These are phyloP conservation scores for Stagonosporopsis vannaccii DNA, from an alignment of 2,329 filamentous ascomycete genomes.

Conservation along the genomic window DNA sequence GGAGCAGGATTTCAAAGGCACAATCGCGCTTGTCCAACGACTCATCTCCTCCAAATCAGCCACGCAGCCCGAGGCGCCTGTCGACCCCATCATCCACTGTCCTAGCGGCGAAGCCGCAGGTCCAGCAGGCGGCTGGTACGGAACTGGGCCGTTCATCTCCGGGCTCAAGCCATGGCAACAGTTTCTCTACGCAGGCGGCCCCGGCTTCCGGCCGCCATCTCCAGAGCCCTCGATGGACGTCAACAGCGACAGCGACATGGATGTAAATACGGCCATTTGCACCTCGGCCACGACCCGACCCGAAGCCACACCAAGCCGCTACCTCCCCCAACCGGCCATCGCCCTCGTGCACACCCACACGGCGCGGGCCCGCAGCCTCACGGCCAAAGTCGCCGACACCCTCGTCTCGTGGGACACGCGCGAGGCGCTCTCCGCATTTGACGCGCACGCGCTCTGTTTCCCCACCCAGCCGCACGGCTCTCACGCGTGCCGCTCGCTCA, in stretches of 20 bases:
- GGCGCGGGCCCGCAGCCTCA: slow-evolving; percentile 16
- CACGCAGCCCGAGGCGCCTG: background rate
- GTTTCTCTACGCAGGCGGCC: slow-evolving; percentile 29
- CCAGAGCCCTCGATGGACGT: background rate
- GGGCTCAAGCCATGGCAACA: slow-evolving; percentile 42
- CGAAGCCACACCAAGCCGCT: background rate
- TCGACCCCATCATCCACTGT: slow-evolving; percentile 18
- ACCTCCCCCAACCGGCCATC: slow-evolving; percentile 36
- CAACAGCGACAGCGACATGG: too few species aligned
- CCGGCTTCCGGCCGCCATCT: slow-evolving; percentile 25
- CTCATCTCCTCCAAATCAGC: background rate
- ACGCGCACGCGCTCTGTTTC: background rate
- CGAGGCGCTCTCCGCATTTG: slow-evolving; percentile 1
- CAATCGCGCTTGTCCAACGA: background rate
- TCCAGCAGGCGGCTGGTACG: background rate
- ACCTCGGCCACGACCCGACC: background rate
- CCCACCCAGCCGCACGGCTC: background rate
- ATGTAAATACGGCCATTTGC: too few species aligned
- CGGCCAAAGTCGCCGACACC: background rate
- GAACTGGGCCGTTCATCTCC: slow-evolving; percentile 25
- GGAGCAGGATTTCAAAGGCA: background rate
- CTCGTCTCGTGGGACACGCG: background rate
- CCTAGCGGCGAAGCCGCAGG: slow-evolving; percentile 5
- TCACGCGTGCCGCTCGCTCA: background rate
- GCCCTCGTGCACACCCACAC: slow-evolving; percentile 35